Base-by-base conservation (phyloP, 164 flowering plant species). In the Aristolochia fimbriata region DNA sequence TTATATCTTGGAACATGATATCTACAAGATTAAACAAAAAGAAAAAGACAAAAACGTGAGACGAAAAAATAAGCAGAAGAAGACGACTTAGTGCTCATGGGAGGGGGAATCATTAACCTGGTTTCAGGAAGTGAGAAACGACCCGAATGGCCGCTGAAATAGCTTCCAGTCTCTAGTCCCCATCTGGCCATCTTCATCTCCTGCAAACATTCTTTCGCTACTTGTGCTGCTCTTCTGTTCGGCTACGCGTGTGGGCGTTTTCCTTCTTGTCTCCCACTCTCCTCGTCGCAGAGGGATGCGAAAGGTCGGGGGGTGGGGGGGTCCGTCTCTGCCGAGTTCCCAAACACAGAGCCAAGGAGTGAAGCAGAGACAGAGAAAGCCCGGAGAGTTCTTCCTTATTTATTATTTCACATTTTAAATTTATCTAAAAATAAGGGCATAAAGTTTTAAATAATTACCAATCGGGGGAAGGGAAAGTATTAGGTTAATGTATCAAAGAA, bases 1-100 rank as follows among this genome's bases (percentile, higher is more conserved):
- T 86, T 51, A 91, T 91, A 62, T 91, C 97, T 67, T 91, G 97
- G 71, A 91, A 91, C 96, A 88, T 88, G 46, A 91, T 91, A 23
- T 96, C 97, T 91, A 37, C 65, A 46, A 27, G 30, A 27, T 27
- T 27, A 27, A 27, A 27, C 30, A 27, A 25, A 64, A 51, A 70
- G 53, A 47, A 25, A n/a, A 43, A 23, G 27, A 25, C 16, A 31
- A 21, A 61, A 21, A 59, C 13, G 25, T 21, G 5, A 19, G 30
- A 46, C 20, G 16, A 7, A 27, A n/a, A 25, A 15, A n/a, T n/a
- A n/a, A n/a, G n/a, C n/a, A n/a, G 27, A 15, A 54, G 43, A 54
- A 60, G 46, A 47, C 46, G 19, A 17, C 17, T 10, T 37, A 49
- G 51, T n/a, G 43, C 43, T 37, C 7, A 37, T 7, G 9, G 12